Percentiles rank a stretch among this genome's conserved stretches.
Evolutionary conservation across 176 grass and related monocot species (phyloP).

Genomic region (Tillandsia leiboldiana): DNA sequence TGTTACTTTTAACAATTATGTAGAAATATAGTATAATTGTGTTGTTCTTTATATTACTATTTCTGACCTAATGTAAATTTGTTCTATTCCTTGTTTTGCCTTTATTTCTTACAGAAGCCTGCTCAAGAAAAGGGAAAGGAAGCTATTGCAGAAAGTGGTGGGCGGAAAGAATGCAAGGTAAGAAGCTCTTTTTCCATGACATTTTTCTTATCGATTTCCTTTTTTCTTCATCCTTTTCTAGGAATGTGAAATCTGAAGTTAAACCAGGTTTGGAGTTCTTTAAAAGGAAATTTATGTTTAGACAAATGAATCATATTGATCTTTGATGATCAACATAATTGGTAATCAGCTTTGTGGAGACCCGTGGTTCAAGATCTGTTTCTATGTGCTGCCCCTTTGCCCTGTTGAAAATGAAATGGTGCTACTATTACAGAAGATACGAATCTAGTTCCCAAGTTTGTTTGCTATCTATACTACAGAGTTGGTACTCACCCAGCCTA

Average conservation of each 20-base stretch:
- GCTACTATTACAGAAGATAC: too few relatives aligned
- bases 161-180: constrained; percentile 1
- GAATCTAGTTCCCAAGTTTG: too few relatives aligned
- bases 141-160: neutral
- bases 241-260: neutral
- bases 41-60: neutral
- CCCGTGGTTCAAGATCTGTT: too few relatives aligned
- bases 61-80: neutral
- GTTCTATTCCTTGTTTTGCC: neutral
- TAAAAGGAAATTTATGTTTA: neutral
- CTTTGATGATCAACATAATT: too few relatives aligned
- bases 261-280: neutral
- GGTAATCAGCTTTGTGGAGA: too few relatives aligned
- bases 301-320: too few relatives aligned
- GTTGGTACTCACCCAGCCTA: too few relatives aligned
- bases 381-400: too few relatives aligned
- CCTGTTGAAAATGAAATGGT: too few relatives aligned
- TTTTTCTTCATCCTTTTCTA: neutral
- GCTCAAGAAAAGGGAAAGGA: neutral
- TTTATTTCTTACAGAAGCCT: neutral
- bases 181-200: neutral
- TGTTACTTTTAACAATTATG: neutral
- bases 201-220: neutral
- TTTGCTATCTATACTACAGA: too few relatives aligned
- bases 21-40: neutral